Evolutionary conservation across 371 early-diverging fungal species (phyloP).

Genomic region (Dichotomocladium elegans): DNA sequence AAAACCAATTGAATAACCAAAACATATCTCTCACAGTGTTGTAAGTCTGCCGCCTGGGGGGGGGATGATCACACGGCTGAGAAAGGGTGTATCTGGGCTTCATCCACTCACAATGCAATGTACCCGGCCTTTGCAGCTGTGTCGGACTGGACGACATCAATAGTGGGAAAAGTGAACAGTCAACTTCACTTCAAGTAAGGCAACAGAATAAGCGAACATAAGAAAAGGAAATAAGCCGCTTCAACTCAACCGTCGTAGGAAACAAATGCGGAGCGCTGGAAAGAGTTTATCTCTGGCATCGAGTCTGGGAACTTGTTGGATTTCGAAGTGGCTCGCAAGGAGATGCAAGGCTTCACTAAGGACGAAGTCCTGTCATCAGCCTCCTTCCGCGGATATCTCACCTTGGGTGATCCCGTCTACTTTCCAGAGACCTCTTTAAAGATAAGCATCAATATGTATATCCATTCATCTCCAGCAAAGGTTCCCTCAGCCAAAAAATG

Average conservation of each 20-base stretch:
- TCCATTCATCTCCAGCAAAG: conserved; percentile 48
- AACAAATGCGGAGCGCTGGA: conserved; percentile 20
- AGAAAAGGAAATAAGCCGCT: neutral
- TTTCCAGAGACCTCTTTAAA: conserved; percentile 33
- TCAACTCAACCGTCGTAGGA: neutral
- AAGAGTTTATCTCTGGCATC: conserved; percentile 4
- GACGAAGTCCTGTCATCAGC: conserved; percentile 57
- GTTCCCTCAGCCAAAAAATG: conserved; percentile 57
- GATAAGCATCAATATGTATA: conserved; percentile 57
- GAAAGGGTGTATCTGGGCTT: no score
- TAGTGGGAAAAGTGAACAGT: conserved; percentile 1
- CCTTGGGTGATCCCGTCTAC: conserved; percentile 45
- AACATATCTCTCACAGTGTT: conserved; percentile 52
- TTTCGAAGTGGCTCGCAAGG: conserved; percentile 47
- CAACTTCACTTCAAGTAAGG: neutral
- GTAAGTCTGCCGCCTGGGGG: conserved; percentile 30
- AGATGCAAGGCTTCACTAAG: conserved; percentile 36
- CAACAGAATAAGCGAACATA: neutral
- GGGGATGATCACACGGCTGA: neutral
- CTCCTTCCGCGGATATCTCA: conserved; percentile 50
- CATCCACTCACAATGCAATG: no score
- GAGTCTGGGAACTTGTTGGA: conserved; percentile 21
- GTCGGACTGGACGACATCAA: conserved; percentile 4
- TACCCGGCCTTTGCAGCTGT: no score
- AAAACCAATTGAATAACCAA: conserved; percentile 26